These are phyloP conservation scores for Trichophyton equinum DNA, from an alignment of 2,329 filamentous ascomycete species.

Conservation along the genomic window DNA sequence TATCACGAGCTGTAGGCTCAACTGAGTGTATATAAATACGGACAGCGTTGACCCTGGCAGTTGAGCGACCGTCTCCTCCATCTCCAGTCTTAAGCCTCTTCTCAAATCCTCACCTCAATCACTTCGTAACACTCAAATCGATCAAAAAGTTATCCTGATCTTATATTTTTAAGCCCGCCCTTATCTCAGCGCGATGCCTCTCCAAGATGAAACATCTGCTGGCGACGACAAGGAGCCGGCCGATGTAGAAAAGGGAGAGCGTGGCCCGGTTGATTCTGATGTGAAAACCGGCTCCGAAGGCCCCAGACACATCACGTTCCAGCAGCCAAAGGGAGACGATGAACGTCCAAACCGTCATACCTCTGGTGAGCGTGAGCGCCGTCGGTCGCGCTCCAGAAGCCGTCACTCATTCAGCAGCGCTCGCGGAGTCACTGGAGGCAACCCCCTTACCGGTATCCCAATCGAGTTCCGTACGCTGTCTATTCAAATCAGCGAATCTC, in stretches of 20 bases:
- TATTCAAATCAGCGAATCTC: conserved; percentile 29
- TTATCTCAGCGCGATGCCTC: not conserved
- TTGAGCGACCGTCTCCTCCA: not conserved
- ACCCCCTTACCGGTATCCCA: conserved; percentile 18
- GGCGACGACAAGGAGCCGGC: not conserved
- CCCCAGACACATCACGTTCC: conserved; percentile 5
- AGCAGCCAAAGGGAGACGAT: not conserved
- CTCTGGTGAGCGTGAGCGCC: conserved; percentile 5
- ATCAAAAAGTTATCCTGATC: not conserved
- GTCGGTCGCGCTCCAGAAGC: conserved; percentile 6
- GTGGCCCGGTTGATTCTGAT: not conserved
- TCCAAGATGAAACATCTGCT: not conserved
- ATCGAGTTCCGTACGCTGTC: conserved; percentile 30
- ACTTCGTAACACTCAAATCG: not conserved
- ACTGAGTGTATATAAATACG: conserved; percentile 6
- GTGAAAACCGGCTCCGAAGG: not conserved
- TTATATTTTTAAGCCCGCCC: not conserved
- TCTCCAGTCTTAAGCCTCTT: not conserved
- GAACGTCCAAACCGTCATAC: conserved; percentile 1
- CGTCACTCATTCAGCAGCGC: conserved; percentile 8
- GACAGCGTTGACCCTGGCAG: not conserved
- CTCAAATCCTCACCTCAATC: not conserved
- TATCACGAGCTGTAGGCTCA: not conserved
- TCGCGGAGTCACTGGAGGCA: conserved; percentile 7
- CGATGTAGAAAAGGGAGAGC: conserved; percentile 5